Base-by-base conservation (phyloP, 2,329 filamentous ascomycete species). In the Pseudocercospora crystallina region DNA sequence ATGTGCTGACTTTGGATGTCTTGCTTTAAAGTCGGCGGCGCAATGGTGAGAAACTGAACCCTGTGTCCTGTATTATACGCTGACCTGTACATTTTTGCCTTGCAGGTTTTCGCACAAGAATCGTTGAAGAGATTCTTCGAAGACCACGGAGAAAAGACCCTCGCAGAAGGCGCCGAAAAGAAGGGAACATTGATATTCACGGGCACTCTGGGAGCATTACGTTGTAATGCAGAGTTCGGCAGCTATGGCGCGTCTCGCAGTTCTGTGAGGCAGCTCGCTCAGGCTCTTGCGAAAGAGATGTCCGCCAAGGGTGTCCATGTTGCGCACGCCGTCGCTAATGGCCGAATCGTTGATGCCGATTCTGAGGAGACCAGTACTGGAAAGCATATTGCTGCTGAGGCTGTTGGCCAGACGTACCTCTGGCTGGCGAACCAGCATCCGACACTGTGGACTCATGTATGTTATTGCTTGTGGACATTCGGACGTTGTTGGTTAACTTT, bases 161-260 rank as follows among this genome's bases (percentile, higher is more conserved):
- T 82, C 2, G 60, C 69, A 5, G 73, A 79, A 1, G 71, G 72
- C 1, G 73, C 70, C 0, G 64, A 63, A 43, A 82, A 82, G 68
- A 82, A 82, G 55, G 79, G 79, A 1, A 81, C 78, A 0, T 61
- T 82, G 26, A 79, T 83, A 46, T 81, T 82, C 58, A 82, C 79
- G 0, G 79, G 79, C 0, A 82, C 79, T 0, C 39, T 60, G 17
- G 58, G 58, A 39, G 59, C 59, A 5, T 64, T 81, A 53, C 69
- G 79, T 5, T 79, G 78, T 47, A 82, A 76, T 56, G 73, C 77
- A 2, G 73, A 79, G 34, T 83, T 71, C 53, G 78, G 73, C 1
- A 75, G 79, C 1, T 83, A 83, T 53, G 80, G 80, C 8, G 80
- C 79, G 5, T 74, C 76, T 1, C 68, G 79, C 2, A 70, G 76